Base-by-base conservation (phyloP, 352 stramenopile species). In the Halophytophthora batemanensis region DNA sequence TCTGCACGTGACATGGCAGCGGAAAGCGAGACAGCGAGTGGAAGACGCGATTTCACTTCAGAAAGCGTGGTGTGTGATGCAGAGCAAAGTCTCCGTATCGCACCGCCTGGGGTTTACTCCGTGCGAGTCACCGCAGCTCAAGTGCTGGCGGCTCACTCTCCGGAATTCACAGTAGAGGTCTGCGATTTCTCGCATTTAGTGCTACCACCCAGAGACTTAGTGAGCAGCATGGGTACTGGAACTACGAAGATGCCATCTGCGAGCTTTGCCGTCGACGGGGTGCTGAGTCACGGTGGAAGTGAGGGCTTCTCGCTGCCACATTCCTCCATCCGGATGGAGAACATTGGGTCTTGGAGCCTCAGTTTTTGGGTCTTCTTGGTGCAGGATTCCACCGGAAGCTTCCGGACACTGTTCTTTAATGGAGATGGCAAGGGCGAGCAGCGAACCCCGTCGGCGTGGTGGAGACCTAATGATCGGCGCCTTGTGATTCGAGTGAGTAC, bases 321-420 rank as follows among this genome's bases (percentile, higher is more conserved):
- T 23, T 53, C 61, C 13, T 37, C 22, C 41, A 74, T 87, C 45
- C 29, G 53, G 7, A 50, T 69, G 29, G 47, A 73, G n/a, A 63
- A 10, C 3, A 6, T 33, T 17, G 72, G 72, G 1, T 79, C 78
- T 0, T 92, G 82, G 82, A 82, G 67, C 41, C 45, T 92, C 17
- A 81, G 66, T 35, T 79, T 88, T 29, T 92, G 82, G 82, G 15
- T 83, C 13, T 84, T 88, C 18, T 70, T 75, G 12, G 68, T 56
- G 0, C 58, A 87, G 46, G 53, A 83, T 22, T 47, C 77, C 10
- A 93, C 76, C 1, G 82, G 74, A 1, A 55, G 28, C 19, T 84
- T 88, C 44, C 69, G 84, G 13, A 79, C 80, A 10, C 53, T 96
- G 6, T 81, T 96, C 34, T 96, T 92, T 61, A 87, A 96, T 50